phyloP scores from a whole-genome alignment of 176 grass and related monocot genomes.

The Pharus latifolius region DNA sequence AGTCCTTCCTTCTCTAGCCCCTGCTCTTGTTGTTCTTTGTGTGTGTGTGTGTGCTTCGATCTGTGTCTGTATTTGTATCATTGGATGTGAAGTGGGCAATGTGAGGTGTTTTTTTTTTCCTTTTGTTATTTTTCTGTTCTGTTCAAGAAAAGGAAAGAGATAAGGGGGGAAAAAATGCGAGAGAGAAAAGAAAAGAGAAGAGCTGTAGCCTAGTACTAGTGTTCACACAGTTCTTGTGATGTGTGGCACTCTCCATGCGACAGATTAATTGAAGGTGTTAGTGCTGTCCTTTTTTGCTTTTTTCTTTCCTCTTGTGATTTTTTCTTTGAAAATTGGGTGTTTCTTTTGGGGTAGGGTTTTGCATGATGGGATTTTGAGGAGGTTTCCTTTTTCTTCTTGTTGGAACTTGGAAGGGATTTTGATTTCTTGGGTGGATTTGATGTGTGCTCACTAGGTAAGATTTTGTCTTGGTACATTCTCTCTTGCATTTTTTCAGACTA shows the following conservation, averaged over 20 bases:
- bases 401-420: not conserved
- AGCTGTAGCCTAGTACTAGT: not conserved
- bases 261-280: constrained; percentile 35
- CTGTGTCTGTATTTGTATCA: not conserved
- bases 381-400: constrained; percentile 2
- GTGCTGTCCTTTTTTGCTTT: constrained; percentile 17
- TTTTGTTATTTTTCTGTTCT: not conserved
- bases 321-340: constrained; percentile 11
- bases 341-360: constrained; percentile 14
- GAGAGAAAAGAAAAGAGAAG: constrained; percentile 5
- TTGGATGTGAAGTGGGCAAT: not conserved
- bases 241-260: constrained; percentile 26
- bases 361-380: constrained; percentile 22
- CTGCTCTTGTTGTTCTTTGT: not conserved
- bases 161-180: not conserved
- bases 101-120: not conserved
- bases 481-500: not conserved
- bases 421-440: constrained; percentile 13
- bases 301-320: not conserved
- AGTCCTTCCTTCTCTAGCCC: not conserved
- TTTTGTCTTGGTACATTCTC: not conserved
- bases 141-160: not conserved
- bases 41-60: not conserved
- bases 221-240: constrained; percentile 37
- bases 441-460: not conserved